Conservation (phyloP, 345 rosid genomes). For the Iberis pinnata region DNA sequence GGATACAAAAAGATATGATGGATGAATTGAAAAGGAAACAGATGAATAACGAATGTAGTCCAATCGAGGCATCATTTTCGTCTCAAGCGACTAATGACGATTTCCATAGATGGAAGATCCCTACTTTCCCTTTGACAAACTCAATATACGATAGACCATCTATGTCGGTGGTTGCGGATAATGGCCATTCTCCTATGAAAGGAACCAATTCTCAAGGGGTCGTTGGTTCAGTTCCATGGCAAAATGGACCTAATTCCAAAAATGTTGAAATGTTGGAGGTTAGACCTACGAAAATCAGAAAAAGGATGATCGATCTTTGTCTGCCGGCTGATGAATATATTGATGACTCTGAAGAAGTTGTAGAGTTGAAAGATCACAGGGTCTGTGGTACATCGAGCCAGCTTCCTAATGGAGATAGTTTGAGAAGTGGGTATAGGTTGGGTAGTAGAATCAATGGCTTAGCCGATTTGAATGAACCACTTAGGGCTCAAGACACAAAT, state of each 20-base stretch:
- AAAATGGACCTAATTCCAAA: slow-evolving; percentile 28
- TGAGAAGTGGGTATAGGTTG: slow-evolving; percentile 22
- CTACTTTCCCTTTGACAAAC: slow-evolving; percentile 49
- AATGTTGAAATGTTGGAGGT: slow-evolving; percentile 32
- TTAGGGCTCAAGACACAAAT: slow-evolving; percentile 35
- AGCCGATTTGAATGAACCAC: slow-evolving; percentile 50
- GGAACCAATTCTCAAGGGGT: slow-evolving; percentile 31
- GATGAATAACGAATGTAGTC: slow-evolving; percentile 13
- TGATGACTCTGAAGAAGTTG: slow-evolving; percentile 35
- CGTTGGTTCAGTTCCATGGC: slow-evolving; percentile 27
- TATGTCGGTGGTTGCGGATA: slow-evolving; percentile 35
- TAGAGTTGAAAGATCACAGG: slow-evolving; percentile 28
- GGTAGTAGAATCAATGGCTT: slow-evolving; percentile 30
- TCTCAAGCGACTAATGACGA: slow-evolving; percentile 31
- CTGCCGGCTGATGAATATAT: slow-evolving; percentile 50
- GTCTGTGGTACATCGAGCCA: slow-evolving; percentile 34
- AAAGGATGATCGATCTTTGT: slow-evolving; percentile 53
- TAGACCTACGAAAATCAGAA: slow-evolving; percentile 31
- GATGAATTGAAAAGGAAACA: slow-evolving; percentile 46
- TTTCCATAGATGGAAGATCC: slow-evolving; percentile 56
- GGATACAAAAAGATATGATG: slow-evolving; percentile 65
- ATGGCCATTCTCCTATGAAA: slow-evolving; percentile 36
- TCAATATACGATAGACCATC: slow-evolving; percentile 46
- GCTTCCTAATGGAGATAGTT: slow-evolving; percentile 40
- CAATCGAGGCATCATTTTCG: slow-evolving; percentile 28